Percentiles rank a stretch among this genome's conserved stretches.
phyloP scores from a whole-genome alignment of 202 grass and related monocot species.

The Miscanthus sacchariflorus region DNA sequence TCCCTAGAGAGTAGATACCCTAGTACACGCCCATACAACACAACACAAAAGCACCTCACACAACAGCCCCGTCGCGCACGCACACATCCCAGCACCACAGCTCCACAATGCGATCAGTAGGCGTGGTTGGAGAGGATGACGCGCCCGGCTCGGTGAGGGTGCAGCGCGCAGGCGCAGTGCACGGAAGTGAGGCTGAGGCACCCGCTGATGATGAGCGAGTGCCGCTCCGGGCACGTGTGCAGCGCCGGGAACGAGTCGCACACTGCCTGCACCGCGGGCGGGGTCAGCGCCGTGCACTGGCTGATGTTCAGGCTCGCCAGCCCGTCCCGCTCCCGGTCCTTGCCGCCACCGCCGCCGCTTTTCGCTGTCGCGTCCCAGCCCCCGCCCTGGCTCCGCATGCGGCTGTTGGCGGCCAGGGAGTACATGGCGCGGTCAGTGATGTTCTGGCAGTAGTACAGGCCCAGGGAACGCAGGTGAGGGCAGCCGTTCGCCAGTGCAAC shows the following conservation, averaged over 20 bases:
- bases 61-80: not conserved
- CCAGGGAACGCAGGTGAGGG: conserved; percentile 72
- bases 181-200: conserved; percentile 97
- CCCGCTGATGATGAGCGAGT: conserved; percentile 96
- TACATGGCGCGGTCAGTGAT: conserved; percentile 97
- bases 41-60: not conserved
- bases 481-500: conserved; percentile 81
- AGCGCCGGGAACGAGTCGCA: conserved; percentile 94
- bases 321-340: conserved; percentile 48
- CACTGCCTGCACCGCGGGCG: conserved; percentile 85
- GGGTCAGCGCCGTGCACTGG: conserved; percentile 95
- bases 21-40: not conserved
- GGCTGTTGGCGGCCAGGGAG: conserved; percentile 77
- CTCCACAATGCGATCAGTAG: conserved; percentile 20
- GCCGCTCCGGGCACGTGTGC: conserved; percentile 85
- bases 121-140: conserved; percentile 60
- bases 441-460: conserved; percentile 97
- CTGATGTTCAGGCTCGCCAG: conserved; percentile 90
- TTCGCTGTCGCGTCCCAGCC: conserved; percentile 30
- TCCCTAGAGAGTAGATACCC: not conserved
- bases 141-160: conserved; percentile 50
- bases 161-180: conserved; percentile 80
- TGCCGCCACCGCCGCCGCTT: not conserved
- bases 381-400: conserved; percentile 51
- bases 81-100: not conserved